Percentiles rank a stretch among this genome's conserved stretches.
Evolutionary conservation across 1,284 basidiomycete species (phyloP).

Genomic region (Tilletia setariae): DNA sequence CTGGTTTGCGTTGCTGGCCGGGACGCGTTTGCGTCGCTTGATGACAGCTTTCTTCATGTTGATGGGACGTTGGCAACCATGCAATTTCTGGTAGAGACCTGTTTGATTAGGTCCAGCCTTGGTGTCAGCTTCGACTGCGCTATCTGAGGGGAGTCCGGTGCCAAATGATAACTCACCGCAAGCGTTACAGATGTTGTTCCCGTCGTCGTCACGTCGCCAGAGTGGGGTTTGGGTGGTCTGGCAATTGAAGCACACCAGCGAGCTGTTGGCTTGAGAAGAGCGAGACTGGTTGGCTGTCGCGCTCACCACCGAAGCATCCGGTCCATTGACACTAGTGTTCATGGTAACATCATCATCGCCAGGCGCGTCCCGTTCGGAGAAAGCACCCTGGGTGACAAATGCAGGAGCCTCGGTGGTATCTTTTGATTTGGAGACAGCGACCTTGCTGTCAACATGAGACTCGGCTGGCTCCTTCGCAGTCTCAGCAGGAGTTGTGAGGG

Average conservation of each 20-base stretch:
- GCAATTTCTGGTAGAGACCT: constrained; percentile 97
- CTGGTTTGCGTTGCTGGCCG: constrained; percentile 56
- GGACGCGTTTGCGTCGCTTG: constrained; percentile 92
- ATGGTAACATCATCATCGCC: background rate
- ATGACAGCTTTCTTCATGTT: constrained; percentile 99
- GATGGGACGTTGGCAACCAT: constrained; percentile 92
- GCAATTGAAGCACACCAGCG: constrained; percentile 70
- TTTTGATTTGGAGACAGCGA: too few species aligned
- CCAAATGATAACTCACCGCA: constrained; percentile 54
- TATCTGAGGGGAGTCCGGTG: too few species aligned
- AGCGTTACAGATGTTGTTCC: constrained; percentile 86
- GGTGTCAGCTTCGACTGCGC: too few species aligned
- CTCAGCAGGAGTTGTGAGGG: too few species aligned
- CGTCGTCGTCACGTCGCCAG: constrained; percentile 85
- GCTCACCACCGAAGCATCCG: background rate
- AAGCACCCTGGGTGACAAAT: too few species aligned
- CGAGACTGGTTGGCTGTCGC: background rate
- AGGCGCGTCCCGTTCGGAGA: too few species aligned
- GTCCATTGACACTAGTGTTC: background rate
- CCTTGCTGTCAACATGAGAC: too few species aligned
- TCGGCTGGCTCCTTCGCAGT: too few species aligned
- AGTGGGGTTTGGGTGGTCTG: constrained; percentile 84
- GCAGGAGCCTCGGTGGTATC: too few species aligned
- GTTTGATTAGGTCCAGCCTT: constrained; percentile 11
- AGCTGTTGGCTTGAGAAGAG: background rate